Evolutionary conservation across 2,329 filamentous ascomycete species (phyloP).

Genomic region (Hypomyces perniciosus): DNA sequence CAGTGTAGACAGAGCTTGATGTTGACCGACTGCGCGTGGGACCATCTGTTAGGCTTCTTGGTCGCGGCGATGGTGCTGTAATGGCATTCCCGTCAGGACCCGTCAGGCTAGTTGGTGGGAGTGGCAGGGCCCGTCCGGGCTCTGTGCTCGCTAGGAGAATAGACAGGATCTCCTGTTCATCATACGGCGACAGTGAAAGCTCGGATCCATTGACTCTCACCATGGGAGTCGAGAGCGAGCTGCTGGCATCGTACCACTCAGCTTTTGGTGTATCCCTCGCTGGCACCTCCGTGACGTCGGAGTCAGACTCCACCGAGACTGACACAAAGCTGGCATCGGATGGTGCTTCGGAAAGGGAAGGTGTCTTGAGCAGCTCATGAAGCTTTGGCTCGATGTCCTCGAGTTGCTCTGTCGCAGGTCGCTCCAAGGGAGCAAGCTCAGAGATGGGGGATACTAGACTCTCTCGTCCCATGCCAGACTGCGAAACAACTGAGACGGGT

Average conservation of each 20-base stretch:
- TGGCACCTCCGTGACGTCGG: constrained; percentile 15
- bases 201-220: constrained; percentile 8
- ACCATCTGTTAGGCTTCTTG: constrained; percentile 14
- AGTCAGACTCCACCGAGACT: constrained; percentile 20
- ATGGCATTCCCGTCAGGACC: constrained; percentile 23
- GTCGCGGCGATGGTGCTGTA: constrained; percentile 24
- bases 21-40: constrained; percentile 20
- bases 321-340: constrained; percentile 23
- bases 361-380: not conserved
- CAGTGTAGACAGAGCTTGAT: constrained; percentile 23
- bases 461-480: not conserved
- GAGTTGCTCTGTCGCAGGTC: not conserved
- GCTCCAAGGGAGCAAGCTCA: not conserved
- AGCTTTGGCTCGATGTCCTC: not conserved
- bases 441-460: constrained; percentile 1
- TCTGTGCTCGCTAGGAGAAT: constrained; percentile 22
- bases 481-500: constrained; percentile 13
- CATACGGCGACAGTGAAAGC: constrained; percentile 26
- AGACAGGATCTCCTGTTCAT: constrained; percentile 29
- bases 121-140: constrained; percentile 23
- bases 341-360: constrained; percentile 4
- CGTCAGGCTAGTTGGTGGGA: constrained; percentile 23
- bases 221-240: constrained; percentile 10
- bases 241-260: constrained; percentile 6
- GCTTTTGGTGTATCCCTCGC: constrained; percentile 13